These are phyloP conservation scores for Triglochin maritima DNA, from an alignment of 106 monocot species.

Conservation along the genomic window DNA sequence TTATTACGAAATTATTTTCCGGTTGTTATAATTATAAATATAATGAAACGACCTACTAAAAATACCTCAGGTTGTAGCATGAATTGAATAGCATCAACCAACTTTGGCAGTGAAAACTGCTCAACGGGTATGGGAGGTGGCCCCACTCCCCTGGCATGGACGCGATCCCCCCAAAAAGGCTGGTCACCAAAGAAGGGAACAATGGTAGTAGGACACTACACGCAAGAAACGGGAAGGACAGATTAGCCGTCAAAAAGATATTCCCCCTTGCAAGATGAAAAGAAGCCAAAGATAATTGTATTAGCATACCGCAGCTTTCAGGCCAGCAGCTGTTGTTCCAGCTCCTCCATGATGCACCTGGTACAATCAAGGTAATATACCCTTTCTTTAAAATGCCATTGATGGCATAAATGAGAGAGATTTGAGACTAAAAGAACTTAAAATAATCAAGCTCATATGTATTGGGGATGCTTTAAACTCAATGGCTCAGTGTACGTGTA, in stretches of 20 bases:
- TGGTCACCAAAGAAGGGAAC: slow-evolving; percentile 98
- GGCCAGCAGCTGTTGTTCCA: slow-evolving; percentile 93
- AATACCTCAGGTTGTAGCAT: slow-evolving; percentile 65
- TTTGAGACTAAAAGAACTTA: too few species aligned
- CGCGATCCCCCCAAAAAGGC: slow-evolving; percentile 85
- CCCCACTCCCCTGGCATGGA: slow-evolving; percentile 80
- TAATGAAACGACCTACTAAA: not conserved
- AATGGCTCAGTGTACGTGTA: too few species aligned
- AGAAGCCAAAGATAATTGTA: not conserved
- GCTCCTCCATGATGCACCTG: slow-evolving; percentile 99
- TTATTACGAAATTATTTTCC: not conserved
- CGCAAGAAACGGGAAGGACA: not conserved
- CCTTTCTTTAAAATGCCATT: too few species aligned
- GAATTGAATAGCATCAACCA: slow-evolving; percentile 59
- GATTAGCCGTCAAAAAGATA: not conserved
- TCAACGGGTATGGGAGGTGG: slow-evolving; percentile 78
- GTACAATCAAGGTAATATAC: not conserved
- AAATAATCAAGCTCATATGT: too few species aligned
- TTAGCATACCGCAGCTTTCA: slow-evolving; percentile 67
- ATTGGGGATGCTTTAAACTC: too few species aligned
- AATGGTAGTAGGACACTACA: slow-evolving; percentile 82
- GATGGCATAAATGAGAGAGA: too few species aligned
- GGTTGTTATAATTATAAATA: not conserved
- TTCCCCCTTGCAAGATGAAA: not conserved
- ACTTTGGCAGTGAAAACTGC: slow-evolving; percentile 46